Conservation (phyloP, 768 basidiomycete genomes). For the Boletus barrowsii region DNA sequence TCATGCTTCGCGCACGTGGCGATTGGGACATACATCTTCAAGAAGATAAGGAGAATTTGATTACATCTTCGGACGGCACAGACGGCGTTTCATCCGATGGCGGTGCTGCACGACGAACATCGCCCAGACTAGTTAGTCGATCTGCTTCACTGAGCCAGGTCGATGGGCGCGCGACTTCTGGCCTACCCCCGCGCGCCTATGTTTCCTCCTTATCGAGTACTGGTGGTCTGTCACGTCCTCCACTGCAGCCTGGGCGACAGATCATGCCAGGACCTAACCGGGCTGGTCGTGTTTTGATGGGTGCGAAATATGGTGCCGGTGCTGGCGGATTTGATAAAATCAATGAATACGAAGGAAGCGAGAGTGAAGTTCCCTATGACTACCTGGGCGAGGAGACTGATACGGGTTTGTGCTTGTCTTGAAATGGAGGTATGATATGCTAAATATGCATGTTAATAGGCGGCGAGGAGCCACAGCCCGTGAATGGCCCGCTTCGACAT, state of each 20-base stretch:
- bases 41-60: constrained; percentile 41
- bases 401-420: constrained; percentile 28
- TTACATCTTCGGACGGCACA: constrained; percentile 25
- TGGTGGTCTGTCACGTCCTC: constrained; percentile 40
- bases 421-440: constrained; percentile 11
- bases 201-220: constrained; percentile 23
- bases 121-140: constrained; percentile 29
- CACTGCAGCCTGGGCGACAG: constrained; percentile 40
- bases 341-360: constrained; percentile 42
- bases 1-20: constrained; percentile 23
- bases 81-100: constrained; percentile 26
- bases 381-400: constrained; percentile 39
- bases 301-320: constrained; percentile 28
- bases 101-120: constrained; percentile 18
- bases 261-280: constrained; percentile 44
- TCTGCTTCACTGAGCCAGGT: constrained; percentile 34
- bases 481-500: constrained; percentile 26
- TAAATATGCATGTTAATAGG: constrained; percentile 28
- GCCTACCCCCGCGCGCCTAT: constrained; percentile 32
- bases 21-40: constrained; percentile 31
- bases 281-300: constrained; percentile 50
- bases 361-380: constrained; percentile 36
- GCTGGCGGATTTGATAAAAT: constrained; percentile 46
- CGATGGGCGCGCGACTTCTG: constrained; percentile 34
- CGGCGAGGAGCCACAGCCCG: constrained; percentile 28